Conservation (phyloP, 805 yeast species). For the Candida loeiensis region DNA sequence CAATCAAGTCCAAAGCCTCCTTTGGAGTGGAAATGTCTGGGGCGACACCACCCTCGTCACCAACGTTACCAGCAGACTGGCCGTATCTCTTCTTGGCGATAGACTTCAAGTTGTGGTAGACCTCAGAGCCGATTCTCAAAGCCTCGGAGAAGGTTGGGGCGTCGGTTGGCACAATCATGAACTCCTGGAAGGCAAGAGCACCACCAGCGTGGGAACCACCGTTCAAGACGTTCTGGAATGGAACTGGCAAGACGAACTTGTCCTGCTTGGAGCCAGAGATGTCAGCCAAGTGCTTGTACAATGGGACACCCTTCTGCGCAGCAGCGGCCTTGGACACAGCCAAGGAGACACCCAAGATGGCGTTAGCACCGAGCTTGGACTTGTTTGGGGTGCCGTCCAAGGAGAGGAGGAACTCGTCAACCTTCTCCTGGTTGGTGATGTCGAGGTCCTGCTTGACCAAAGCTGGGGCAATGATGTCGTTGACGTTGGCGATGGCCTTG, state of each 20-base stretch:
- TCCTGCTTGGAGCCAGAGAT: constrained; percentile 66
- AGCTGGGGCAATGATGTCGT: constrained; percentile 93
- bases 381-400: constrained; percentile 98
- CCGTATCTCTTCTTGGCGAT: constrained; percentile 95
- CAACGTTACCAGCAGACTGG: constrained; percentile 98
- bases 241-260: constrained; percentile 96
- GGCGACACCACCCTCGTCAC: constrained; percentile 99
- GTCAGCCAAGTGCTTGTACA: constrained; percentile 87
- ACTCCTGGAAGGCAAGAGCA: constrained; percentile 97
- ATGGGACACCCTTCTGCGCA: constrained; percentile 89
- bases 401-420: constrained; percentile 79
- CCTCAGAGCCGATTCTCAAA: constrained; percentile 95
- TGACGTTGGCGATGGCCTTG: constrained; percentile 96
- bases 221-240: constrained; percentile 97
- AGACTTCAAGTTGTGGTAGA: constrained; percentile 93
- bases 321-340: constrained; percentile 99
- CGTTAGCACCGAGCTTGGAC: constrained; percentile 97
- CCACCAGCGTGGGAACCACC: constrained; percentile 99
- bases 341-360: constrained; percentile 95
- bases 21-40: constrained; percentile 93
- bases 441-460: constrained; percentile 75
- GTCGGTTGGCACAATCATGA: constrained; percentile 96
- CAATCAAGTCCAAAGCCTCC: constrained; percentile 95
- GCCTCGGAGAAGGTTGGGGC: constrained; percentile 93
- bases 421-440: constrained; percentile 79